Evolutionary conservation across 2,329 filamentous ascomycete species (phyloP), one percentile per base, ranked within the genome.

Genomic region (Truncatella angustata): DNA sequence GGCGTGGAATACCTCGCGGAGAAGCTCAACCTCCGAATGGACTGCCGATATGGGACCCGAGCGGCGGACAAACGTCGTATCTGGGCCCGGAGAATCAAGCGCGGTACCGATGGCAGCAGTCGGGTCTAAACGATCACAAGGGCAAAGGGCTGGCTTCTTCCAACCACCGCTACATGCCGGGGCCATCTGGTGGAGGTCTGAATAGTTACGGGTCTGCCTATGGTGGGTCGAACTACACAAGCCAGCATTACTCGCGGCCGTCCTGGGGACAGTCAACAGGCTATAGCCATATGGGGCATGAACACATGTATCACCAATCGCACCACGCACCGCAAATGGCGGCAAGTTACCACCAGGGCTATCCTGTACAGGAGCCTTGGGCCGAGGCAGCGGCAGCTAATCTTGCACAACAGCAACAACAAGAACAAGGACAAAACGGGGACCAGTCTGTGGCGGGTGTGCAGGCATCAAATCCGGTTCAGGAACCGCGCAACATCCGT

Each of bases 11-110:
- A 24, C 84, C 88, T 1, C 72, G 69, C 18, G 86, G 82, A n/a
- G 82, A 87, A 55, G 78, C 84, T 26, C 74, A 83, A 54, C 86
- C 87, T 1, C 72, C 75, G 1, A 78, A 79, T 39, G 84, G 82
- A 2, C 70, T 86, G 12, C 81, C 83, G 0, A 68, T 85, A 3
- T 88, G 84, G 84, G 78, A 81, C 56, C 73, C 76, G 0, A 63
- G 65, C 37, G 66, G 64, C 4, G 61, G 64, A 5, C 63, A 63
- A 3, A 59, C 60, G 1, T 60, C 62, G 0, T 71, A 72, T 49
- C 53, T 59, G 5, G 67, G 68, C 1, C 67, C 71, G 0, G 67
- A 73, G 21, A 69, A 73, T 56, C 68, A 71, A n/a, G 55, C 61
- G 7, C 57, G 62, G 4, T 58, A 55, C 34, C 63, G 59, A 48